These are phyloP conservation scores for Sarocladium brachiariae DNA, from an alignment of 2,329 filamentous ascomycete species.

Conservation along the genomic window DNA sequence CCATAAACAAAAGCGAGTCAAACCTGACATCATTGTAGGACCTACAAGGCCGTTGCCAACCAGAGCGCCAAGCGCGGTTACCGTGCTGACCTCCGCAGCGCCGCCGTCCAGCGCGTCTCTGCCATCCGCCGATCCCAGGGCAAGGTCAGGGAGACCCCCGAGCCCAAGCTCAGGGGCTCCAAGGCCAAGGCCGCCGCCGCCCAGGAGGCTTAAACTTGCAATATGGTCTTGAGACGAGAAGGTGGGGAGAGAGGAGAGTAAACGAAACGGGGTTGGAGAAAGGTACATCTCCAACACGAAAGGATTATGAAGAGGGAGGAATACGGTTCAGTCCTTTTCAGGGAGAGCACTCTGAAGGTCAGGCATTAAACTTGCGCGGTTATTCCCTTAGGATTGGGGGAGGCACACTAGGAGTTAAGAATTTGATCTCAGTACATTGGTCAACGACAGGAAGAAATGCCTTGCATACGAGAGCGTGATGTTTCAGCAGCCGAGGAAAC, in stretches of 20 bases:
- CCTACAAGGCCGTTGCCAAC: conserved; percentile 84
- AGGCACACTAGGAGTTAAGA: conserved; percentile 9
- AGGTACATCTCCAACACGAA: not conserved
- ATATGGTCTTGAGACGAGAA: not conserved
- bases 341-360: conserved; percentile 7
- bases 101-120: conserved; percentile 79
- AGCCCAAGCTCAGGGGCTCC: conserved; percentile 69
- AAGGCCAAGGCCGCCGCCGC: conserved; percentile 62
- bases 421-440: conserved; percentile 10
- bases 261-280: not conserved
- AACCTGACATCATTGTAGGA: conserved; percentile 44
- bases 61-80: conserved; percentile 78
- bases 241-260: conserved; percentile 1
- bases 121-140: conserved; percentile 76
- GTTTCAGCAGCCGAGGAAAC: no score
- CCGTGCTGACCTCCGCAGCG: conserved; percentile 68
- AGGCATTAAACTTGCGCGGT: conserved; percentile 9
- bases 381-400: conserved; percentile 7
- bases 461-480: no score
- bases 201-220: conserved; percentile 23
- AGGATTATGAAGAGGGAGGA: not conserved
- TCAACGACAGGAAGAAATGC: not conserved
- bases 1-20: not conserved
- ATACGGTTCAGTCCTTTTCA: not conserved
- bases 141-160: conserved; percentile 67